phyloP scores from a whole-genome alignment of 2,329 filamentous ascomycete species.

The Proliferodiscus dingleyae region DNA sequence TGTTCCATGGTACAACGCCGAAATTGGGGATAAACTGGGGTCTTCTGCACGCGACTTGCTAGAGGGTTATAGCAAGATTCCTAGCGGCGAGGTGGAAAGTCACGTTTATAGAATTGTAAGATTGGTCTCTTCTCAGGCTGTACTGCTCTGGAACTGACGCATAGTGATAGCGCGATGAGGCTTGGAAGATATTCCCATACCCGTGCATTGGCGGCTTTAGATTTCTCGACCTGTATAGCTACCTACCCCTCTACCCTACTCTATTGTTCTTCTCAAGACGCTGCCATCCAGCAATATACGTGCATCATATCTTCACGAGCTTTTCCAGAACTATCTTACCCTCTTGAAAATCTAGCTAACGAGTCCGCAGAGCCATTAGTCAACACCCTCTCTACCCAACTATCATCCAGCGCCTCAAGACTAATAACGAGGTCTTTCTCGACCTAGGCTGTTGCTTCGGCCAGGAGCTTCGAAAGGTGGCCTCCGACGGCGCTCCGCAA shows the following conservation, averaged over 20 bases:
- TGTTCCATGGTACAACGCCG: slow-evolving; percentile 13
- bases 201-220: no score
- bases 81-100: slow-evolving; percentile 11
- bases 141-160: no score
- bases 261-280: no score
- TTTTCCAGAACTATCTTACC: slow-evolving; percentile 4
- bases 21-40: slow-evolving; percentile 12
- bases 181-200: neutral
- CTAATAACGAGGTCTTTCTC: slow-evolving; percentile 10
- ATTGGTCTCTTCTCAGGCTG: no score
- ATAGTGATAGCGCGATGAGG: neutral
- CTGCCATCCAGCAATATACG: no score
- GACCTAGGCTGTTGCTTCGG: slow-evolving; percentile 34
- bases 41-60: slow-evolving; percentile 10
- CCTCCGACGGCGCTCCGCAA: slow-evolving; percentile 32
- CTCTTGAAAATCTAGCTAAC: no score
- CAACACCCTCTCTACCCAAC: slow-evolving; percentile 10
- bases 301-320: no score
- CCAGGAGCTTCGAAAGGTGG: slow-evolving; percentile 36
- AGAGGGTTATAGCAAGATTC: slow-evolving; percentile 15
- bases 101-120: slow-evolving; percentile 6
- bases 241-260: no score
- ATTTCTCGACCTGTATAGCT: neutral
- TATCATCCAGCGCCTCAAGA: slow-evolving; percentile 15
- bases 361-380: no score